These are phyloP conservation scores for Flaveria linearis DNA, from an alignment of 129 eudicot species.

Conservation along the genomic window DNA sequence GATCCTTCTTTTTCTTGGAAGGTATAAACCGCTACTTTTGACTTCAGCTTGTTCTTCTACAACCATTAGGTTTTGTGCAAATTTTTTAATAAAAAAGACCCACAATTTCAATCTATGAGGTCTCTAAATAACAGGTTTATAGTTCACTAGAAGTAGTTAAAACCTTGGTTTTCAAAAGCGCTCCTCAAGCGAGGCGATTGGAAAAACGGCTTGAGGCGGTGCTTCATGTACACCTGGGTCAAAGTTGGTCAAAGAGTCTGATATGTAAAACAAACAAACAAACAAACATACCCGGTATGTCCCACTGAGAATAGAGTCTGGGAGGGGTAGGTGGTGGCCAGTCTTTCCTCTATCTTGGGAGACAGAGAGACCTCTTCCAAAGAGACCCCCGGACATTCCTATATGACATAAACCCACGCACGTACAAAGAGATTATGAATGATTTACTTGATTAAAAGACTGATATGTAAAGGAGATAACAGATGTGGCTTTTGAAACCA, in stretches of 20 bases:
- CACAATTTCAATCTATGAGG: not conserved
- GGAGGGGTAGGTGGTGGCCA: no score
- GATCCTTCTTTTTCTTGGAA: constrained; percentile 83
- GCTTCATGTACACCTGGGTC: not conserved
- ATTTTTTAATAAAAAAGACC: no score
- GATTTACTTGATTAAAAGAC: not conserved
- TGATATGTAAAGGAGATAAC: not conserved
- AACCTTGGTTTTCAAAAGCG: not conserved
- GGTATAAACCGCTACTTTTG: constrained; percentile 36
- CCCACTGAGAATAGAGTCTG: no score
- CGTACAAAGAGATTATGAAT: not conserved
- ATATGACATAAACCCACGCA: no score
- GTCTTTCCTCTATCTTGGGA: no score
- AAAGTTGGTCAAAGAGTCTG: not conserved
- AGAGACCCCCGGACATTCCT: no score
- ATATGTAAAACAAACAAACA: not conserved
- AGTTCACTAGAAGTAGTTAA: not conserved
- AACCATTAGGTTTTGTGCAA: no score
- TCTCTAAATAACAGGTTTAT: not conserved
- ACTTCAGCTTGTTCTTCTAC: not conserved
- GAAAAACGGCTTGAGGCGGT: not conserved
- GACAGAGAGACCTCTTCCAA: no score
- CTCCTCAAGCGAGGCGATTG: no score
- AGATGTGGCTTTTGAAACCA: not conserved
- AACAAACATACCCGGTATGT: no score